These are phyloP conservation scores for Yamadazyma scolyti DNA, from an alignment of 805 yeast species.

Conservation along the genomic window DNA sequence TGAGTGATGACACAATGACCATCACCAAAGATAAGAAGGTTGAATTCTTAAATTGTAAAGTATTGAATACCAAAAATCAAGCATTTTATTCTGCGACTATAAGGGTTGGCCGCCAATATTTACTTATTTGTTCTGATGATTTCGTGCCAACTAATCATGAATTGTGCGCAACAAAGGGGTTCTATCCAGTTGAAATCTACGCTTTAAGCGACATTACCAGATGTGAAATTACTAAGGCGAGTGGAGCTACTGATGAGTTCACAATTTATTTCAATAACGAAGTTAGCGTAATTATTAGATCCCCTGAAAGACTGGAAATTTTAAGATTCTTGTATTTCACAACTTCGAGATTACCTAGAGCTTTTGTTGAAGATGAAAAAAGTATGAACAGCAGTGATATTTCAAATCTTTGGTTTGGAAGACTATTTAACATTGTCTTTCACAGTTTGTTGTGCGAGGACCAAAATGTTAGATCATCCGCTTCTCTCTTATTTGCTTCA, in stretches of 20 bases:
- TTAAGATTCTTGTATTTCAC: conserved; percentile 67
- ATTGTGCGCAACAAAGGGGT: conserved; percentile 20
- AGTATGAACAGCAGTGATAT: conserved; percentile 11
- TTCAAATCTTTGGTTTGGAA: conserved; percentile 46
- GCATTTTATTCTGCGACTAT: conserved; percentile 57
- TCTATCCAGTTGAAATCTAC: conserved; percentile 33
- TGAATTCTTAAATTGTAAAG: conserved; percentile 32
- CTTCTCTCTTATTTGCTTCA: conserved; percentile 61
- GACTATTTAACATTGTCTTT: conserved; percentile 59
- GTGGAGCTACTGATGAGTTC: conserved; percentile 31
- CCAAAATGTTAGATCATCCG: conserved; percentile 56
- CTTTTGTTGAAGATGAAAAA: conserved; percentile 14
- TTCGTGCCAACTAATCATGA: conserved; percentile 15
- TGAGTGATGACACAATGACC: conserved; percentile 30
- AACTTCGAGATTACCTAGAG: conserved; percentile 48
- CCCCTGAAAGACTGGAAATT: conserved; percentile 50
- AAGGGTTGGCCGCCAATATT: conserved; percentile 65
- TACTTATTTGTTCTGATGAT: conserved; percentile 47
- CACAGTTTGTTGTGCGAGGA: conserved; percentile 63
- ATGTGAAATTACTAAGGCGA: conserved; percentile 32
- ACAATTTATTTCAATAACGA: conserved; percentile 27
- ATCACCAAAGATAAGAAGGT: conserved; percentile 37
- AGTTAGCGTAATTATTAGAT: conserved; percentile 24
- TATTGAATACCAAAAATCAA: conserved; percentile 47
- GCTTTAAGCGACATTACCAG: conserved; percentile 28